Evolutionary conservation across 2,329 filamentous ascomycete species (phyloP).

Genomic region (Ascochyta koolunga): DNA sequence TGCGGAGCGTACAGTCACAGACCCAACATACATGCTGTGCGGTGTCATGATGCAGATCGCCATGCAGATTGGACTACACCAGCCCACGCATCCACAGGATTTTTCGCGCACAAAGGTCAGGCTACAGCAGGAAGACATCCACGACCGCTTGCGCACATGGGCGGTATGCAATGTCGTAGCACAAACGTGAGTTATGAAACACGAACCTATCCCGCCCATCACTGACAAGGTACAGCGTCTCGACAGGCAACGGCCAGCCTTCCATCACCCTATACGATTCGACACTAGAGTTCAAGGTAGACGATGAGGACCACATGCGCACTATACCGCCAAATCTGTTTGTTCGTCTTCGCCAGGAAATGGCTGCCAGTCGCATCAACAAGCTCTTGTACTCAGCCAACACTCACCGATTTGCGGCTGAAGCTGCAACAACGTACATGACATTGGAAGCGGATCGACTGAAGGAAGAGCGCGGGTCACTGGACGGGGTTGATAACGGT

Average conservation of each 20-base stretch:
- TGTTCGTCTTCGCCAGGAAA: conserved; percentile 46
- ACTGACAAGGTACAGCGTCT: conserved; percentile 59
- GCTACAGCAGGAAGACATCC: conserved; percentile 77
- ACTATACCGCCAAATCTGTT: conserved; percentile 45
- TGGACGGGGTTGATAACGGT: conserved; percentile 46
- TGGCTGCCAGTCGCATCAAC: conserved; percentile 47
- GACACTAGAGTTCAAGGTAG: conserved; percentile 60
- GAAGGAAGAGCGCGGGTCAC: conserved; percentile 40
- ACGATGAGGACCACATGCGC: conserved; percentile 47
- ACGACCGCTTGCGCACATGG: conserved; percentile 81
- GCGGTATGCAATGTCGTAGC: conserved; percentile 85
- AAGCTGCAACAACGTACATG: conserved; percentile 42
- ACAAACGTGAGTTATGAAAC: conserved; percentile 60
- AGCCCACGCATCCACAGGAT: conserved; percentile 81
- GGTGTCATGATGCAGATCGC: conserved; percentile 88
- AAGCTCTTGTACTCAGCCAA: conserved; percentile 46
- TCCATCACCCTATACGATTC: conserved; percentile 79
- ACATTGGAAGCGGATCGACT: conserved; percentile 45
- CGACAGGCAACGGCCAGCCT: conserved; percentile 83
- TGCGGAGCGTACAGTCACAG: conserved; percentile 78
- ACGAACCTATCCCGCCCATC: conserved; percentile 1
- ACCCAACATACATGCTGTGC: conserved; percentile 80
- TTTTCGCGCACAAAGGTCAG: conserved; percentile 78
- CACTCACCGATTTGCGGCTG: conserved; percentile 39
- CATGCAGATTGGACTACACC: conserved; percentile 80